Evolutionary conservation across 352 stramenopile species (phyloP).

Genomic region (Blastocystis sp.): DNA sequence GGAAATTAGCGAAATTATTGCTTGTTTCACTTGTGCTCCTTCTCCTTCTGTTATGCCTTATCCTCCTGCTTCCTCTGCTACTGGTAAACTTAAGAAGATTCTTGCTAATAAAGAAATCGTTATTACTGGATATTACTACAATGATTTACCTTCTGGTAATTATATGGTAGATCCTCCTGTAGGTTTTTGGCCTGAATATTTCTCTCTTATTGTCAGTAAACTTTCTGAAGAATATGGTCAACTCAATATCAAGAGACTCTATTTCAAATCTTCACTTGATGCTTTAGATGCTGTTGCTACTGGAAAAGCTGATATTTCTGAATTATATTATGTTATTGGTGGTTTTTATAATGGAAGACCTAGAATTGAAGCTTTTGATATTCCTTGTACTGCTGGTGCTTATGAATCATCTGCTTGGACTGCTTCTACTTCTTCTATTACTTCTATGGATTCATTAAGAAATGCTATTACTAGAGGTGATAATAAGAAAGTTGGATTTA

Average conservation of each 20-base stretch:
- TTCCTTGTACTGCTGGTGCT: conserved; percentile 19
- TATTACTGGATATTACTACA: conserved; percentile 18
- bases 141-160: conserved; percentile 27
- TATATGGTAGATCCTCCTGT: conserved; percentile 19
- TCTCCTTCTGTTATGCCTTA: conserved; percentile 2
- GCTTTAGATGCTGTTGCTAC: conserved; percentile 14
- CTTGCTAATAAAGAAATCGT: conserved; percentile 3
- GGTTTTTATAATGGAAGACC: conserved; percentile 35
- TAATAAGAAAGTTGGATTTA: conserved; percentile 11
- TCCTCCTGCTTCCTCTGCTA: conserved; percentile 1
- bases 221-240: conserved; percentile 8
- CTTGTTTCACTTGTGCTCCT: conserved; percentile 31
- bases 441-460: conserved; percentile 13
- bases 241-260: conserved; percentile 16
- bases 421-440: neutral
- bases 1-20: conserved; percentile 28
- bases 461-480: conserved; percentile 1
- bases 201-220: conserved; percentile 4
- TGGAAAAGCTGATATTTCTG: conserved; percentile 24
- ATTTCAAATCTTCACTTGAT: conserved; percentile 7
- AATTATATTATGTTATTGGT: conserved; percentile 32
- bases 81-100: conserved; percentile 13
- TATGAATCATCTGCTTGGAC: conserved; percentile 25
- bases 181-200: conserved; percentile 34
- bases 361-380: conserved; percentile 28